These are phyloP conservation scores for Amorphotheca resinae DNA, from an alignment of 495 filamentous ascomycete species.

Conservation along the genomic window DNA sequence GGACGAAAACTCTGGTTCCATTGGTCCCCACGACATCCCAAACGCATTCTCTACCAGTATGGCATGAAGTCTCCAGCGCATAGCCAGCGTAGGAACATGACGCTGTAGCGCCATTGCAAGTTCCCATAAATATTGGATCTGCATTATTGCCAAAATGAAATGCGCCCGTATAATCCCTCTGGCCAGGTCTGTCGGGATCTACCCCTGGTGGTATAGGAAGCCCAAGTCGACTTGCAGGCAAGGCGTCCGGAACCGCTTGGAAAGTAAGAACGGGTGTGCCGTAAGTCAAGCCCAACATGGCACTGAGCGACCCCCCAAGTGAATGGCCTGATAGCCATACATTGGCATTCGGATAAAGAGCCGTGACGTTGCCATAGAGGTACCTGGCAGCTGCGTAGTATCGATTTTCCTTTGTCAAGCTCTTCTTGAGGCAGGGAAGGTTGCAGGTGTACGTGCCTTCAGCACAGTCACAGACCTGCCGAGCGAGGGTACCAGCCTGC, in stretches of 20 bases:
- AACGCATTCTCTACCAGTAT: constrained; percentile 73
- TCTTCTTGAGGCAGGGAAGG: constrained; percentile 67
- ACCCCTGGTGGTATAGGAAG: constrained; percentile 75
- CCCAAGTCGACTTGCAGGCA: constrained; percentile 73
- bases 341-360: constrained; percentile 71
- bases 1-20: constrained; percentile 76
- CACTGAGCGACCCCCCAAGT: constrained; percentile 74
- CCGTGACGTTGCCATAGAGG: constrained; percentile 84
- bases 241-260: constrained; percentile 78
- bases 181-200: constrained; percentile 60
- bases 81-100: constrained; percentile 88
- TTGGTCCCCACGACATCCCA: constrained; percentile 87
- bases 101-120: constrained; percentile 80
- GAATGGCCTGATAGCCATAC: constrained; percentile 60
- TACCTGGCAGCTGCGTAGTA: constrained; percentile 83
- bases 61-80: constrained; percentile 82
- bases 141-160: constrained; percentile 94
- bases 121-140: constrained; percentile 89
- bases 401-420: constrained; percentile 66
- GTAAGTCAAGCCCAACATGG: constrained; percentile 79
- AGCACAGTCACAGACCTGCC: constrained; percentile 84
- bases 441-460: constrained; percentile 78
- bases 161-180: constrained; percentile 58
- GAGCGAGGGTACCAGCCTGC: constrained; percentile 76
- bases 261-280: constrained; percentile 81